Percentiles rank a stretch among this genome's conserved stretches.
phyloP scores from a whole-genome alignment of 169 alveolate genomes.

The Miamiensis avidus region DNA sequence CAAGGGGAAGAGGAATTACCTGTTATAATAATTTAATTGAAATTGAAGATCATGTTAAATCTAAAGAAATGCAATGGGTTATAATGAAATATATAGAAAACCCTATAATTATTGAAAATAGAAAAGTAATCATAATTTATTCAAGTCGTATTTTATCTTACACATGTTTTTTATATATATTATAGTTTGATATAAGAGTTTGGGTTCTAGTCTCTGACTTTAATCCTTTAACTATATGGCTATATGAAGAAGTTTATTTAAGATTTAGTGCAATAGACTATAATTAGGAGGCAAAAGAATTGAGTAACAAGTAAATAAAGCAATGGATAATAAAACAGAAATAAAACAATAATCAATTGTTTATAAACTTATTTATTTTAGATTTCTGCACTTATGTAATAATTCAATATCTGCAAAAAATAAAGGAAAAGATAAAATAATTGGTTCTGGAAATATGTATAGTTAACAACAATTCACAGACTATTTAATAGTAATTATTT shows the following conservation, averaged over 20 bases:
- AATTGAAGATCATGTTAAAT: conserved; percentile 63
- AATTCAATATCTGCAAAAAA: conserved; percentile 80
- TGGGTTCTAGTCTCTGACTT: conserved; percentile 86
- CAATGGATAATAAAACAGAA: background rate
- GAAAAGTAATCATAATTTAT: conserved; percentile 53
- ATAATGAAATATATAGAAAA: conserved; percentile 85
- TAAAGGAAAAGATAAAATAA: conserved; percentile 51
- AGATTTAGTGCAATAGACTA: conserved; percentile 80
- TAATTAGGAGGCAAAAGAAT: conserved; percentile 53
- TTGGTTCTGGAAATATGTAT: conserved; percentile 85
- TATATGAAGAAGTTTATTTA: conserved; percentile 73
- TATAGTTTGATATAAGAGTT: conserved; percentile 76
- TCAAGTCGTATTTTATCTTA: conserved; percentile 37
- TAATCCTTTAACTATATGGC: conserved; percentile 83
- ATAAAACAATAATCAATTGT: conserved; percentile 11
- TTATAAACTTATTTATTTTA: too few relatives aligned
- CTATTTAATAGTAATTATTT: conserved; percentile 45
- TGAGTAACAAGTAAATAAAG: conserved; percentile 33
- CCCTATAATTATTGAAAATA: conserved; percentile 67
- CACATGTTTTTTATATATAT: background rate
- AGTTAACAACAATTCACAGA: conserved; percentile 57
- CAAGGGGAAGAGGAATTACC: conserved; percentile 84
- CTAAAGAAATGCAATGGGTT: conserved; percentile 66
- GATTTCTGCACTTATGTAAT: conserved; percentile 75
- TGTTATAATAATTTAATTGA: conserved; percentile 73